Evolutionary conservation across 768 basidiomycete genomes (phyloP).

Genomic region (Tulasnella sp.): DNA sequence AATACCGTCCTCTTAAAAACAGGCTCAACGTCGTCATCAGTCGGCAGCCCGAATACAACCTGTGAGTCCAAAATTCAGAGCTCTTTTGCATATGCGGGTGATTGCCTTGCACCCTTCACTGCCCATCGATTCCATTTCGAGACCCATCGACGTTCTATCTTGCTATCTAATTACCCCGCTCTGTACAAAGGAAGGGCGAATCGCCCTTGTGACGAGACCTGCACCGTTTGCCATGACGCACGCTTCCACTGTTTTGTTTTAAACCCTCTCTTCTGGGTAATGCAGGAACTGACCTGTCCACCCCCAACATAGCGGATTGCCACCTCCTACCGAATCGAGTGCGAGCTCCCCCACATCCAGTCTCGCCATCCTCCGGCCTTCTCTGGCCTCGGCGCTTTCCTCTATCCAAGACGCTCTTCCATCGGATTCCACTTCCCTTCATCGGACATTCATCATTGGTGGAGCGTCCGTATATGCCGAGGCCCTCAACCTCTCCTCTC

Average conservation of each 20-base stretch:
- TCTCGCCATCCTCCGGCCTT: conserved; percentile 25
- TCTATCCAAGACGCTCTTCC: conserved; percentile 21
- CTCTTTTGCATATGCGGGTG: neutral
- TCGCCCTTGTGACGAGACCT: neutral
- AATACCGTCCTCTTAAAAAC: conserved; percentile 66
- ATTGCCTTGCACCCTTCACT: neutral
- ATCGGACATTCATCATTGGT: conserved; percentile 78
- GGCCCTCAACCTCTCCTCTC: conserved; percentile 33
- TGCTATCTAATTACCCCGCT: conserved; percentile 1
- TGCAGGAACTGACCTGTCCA: neutral
- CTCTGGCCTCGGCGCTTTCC: conserved; percentile 34
- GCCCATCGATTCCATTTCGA: neutral
- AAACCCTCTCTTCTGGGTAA: neutral
- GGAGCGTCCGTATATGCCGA: conserved; percentile 78
- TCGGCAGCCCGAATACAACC: conserved; percentile 42
- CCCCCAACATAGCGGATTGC: neutral
- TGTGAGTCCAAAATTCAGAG: conserved; percentile 36
- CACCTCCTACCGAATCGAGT: neutral
- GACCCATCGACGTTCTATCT: neutral
- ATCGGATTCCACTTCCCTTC: conserved; percentile 22
- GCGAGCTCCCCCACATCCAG: neutral
- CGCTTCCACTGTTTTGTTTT: neutral
- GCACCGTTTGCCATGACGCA: neutral
- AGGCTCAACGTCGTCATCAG: conserved; percentile 73
- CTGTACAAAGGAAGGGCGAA: neutral